Evolutionary conservation across 768 basidiomycete genomes (phyloP).

Genomic region (Filobasidium floriforme): DNA sequence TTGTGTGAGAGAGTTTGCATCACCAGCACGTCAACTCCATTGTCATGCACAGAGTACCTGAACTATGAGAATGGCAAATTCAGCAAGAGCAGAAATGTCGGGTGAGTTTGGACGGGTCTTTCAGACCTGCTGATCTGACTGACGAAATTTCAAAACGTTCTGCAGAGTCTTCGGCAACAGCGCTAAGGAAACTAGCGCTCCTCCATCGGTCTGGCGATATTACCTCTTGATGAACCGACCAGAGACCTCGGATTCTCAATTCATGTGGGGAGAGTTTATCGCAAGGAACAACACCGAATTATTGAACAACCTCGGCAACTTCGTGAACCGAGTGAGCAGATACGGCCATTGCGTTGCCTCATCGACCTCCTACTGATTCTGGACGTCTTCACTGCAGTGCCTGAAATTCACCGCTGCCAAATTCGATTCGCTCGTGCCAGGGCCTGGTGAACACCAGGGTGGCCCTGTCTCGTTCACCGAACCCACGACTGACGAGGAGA

Average conservation of each 20-base stretch:
- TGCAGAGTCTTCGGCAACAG: slow-evolving; percentile 77
- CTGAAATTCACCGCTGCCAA: slow-evolving; percentile 87
- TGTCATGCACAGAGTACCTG: slow-evolving; percentile 63
- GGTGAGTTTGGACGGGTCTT: slow-evolving; percentile 42
- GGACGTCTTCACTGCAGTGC: slow-evolving; percentile 34
- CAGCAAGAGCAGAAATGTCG: slow-evolving; percentile 92
- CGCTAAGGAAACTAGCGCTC: slow-evolving; percentile 86
- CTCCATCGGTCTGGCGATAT: slow-evolving; percentile 92
- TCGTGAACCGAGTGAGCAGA: slow-evolving; percentile 67
- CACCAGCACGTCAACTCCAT: neutral
- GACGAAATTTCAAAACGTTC: neutral
- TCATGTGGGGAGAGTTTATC: slow-evolving; percentile 93
- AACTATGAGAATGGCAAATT: slow-evolving; percentile 99
- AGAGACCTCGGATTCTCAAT: slow-evolving; percentile 88
- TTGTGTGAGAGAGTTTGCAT: neutral
- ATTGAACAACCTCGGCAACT: slow-evolving; percentile 96
- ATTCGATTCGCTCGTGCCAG: slow-evolving; percentile 71
- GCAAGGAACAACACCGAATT: slow-evolving; percentile 86
- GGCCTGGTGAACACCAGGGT: slow-evolving; percentile 63
- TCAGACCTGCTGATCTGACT: neutral
- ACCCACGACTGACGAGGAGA: slow-evolving; percentile 10
- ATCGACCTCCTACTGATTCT: slow-evolving; percentile 7
- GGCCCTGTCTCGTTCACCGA: slow-evolving; percentile 53
- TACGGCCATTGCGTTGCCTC: too few species aligned
- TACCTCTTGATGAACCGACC: slow-evolving; percentile 87